Conservation (phyloP, 257 asterid genomes). For the Petrea volubilis region DNA sequence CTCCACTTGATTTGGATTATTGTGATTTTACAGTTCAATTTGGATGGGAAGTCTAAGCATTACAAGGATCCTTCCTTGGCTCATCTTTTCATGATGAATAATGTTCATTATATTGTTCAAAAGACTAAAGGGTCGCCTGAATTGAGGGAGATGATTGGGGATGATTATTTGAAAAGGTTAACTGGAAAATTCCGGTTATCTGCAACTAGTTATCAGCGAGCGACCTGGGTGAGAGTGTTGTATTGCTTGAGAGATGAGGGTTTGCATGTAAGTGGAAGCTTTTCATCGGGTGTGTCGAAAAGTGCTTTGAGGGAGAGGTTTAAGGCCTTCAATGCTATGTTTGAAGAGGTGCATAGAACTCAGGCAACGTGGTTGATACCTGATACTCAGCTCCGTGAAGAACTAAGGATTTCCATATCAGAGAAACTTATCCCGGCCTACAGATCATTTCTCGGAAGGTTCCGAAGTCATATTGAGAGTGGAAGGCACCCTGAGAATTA, state of each 20-base stretch:
- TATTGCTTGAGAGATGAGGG: constrained; percentile 91
- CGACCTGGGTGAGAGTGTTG: constrained; percentile 82
- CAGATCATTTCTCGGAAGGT: constrained; percentile 85
- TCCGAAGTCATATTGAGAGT: constrained; percentile 84
- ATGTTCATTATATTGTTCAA: constrained; percentile 81
- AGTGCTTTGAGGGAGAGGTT: constrained; percentile 86
- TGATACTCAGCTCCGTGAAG: constrained; percentile 85
- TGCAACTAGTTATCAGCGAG: constrained; percentile 74
- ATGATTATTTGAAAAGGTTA: constrained; percentile 58
- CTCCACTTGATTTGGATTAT: constrained; percentile 85
- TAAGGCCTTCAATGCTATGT: constrained; percentile 80
- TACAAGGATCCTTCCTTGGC: constrained; percentile 77
- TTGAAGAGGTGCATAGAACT: constrained; percentile 90
- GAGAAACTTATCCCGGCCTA: constrained; percentile 83
- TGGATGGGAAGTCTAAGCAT: constrained; percentile 76
- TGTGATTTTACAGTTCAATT: constrained; percentile 70
- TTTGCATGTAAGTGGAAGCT: constrained; percentile 74
- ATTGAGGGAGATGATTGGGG: constrained; percentile 90
- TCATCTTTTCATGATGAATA: constrained; percentile 90
- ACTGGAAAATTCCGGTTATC: constrained; percentile 60
- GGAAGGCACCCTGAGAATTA: constrained; percentile 93
- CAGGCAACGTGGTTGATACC: constrained; percentile 88
- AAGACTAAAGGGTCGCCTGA: constrained; percentile 78
- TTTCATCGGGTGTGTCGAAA: constrained; percentile 85
- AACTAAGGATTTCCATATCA: constrained; percentile 81